Percentiles rank a stretch among this genome's conserved stretches.
Conservation (phyloP, 805 yeast species). For the Kluyveromyces aestuarii region DNA sequence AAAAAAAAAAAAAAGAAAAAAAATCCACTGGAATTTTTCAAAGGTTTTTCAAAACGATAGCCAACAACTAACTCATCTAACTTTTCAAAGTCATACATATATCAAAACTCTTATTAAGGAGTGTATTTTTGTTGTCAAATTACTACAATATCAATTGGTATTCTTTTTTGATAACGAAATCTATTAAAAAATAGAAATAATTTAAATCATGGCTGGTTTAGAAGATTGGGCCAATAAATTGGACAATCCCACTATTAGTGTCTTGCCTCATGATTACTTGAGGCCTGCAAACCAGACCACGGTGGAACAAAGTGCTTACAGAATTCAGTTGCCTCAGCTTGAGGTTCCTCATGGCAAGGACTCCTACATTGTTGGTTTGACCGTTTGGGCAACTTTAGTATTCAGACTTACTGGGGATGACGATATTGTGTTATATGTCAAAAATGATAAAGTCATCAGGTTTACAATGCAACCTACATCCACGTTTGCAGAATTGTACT, state of each 20-base stretch:
- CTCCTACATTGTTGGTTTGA: conserved; percentile 44
- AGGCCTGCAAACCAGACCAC: conserved; percentile 63
- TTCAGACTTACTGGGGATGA: conserved; percentile 89
- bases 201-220: conserved; percentile 12
- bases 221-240: conserved; percentile 57
- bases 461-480: conserved; percentile 46
- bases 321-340: conserved; percentile 26
- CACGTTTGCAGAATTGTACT: conserved; percentile 45
- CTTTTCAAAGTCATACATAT: background rate
- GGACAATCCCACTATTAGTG: conserved; percentile 77
- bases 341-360: conserved; percentile 16
- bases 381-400: conserved; percentile 62
- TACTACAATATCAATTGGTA: too few species aligned
- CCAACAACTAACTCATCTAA: background rate
- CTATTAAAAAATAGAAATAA: background rate
- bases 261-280: conserved; percentile 79
- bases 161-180: too few species aligned
- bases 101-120: background rate
- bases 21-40: background rate
- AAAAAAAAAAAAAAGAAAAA: too few species aligned
- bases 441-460: conserved; percentile 45
- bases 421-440: conserved; percentile 67
- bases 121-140: too few species aligned
- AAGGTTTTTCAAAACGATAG: background rate
- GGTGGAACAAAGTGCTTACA: conserved; percentile 48